Evolutionary conservation across 225 moss, liverwort and hornwort genomes (phyloP).

Genomic region (Pleurozium schreberi): DNA sequence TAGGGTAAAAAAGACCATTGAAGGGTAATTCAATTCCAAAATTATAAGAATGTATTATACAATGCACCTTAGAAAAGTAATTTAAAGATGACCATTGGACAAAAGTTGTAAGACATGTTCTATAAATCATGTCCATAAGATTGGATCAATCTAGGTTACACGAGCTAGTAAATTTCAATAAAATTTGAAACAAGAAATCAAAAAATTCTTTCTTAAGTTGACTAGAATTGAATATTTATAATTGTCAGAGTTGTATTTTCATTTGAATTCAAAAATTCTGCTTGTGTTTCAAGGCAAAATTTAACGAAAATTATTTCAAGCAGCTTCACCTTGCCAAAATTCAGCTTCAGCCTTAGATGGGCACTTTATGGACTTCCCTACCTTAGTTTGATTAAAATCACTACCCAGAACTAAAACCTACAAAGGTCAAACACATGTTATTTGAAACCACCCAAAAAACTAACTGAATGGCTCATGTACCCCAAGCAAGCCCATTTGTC

Average conservation of each 20-base stretch:
- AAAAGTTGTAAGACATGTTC: background rate
- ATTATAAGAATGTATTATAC: too few species aligned
- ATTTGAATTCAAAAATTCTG: background rate
- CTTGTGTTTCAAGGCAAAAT: too few species aligned
- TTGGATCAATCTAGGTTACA: rapidly evolving
- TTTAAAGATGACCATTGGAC: background rate
- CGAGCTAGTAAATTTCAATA: background rate
- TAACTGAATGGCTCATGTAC: too few species aligned
- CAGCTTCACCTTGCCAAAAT: too few species aligned
- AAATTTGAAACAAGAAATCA: background rate
- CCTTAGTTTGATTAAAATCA: background rate
- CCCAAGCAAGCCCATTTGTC: background rate
- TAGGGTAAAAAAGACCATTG: too few species aligned
- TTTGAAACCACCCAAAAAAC: background rate
- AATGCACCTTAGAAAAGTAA: too few species aligned
- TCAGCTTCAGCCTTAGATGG: too few species aligned
- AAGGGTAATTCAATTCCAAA: too few species aligned
- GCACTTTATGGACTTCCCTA: too few species aligned
- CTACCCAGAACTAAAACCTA: background rate
- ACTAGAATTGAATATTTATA: background rate
- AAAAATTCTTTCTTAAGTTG: background rate
- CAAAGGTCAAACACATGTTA: background rate
- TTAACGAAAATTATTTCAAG: too few species aligned
- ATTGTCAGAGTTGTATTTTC: background rate
- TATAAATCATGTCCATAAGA: rapidly evolving